Evolutionary conservation across 495 filamentous ascomycete species (phyloP).

Genomic region (Neurospora sp.): DNA sequence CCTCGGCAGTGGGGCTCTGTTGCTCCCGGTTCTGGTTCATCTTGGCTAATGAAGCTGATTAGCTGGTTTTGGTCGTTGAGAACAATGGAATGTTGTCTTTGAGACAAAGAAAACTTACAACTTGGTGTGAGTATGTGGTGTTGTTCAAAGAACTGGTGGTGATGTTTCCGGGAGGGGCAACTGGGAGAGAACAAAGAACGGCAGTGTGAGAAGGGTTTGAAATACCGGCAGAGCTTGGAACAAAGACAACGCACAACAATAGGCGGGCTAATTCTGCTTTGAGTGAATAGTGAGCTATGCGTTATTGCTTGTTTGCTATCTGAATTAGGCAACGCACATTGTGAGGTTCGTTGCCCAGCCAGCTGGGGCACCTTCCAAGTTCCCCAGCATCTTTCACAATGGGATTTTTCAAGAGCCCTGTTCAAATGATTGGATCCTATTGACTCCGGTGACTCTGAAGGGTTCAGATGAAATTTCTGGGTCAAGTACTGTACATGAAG

Average conservation of each 20-base stretch:
- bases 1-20: not conserved
- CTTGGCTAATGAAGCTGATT: not conserved
- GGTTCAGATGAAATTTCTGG: not conserved
- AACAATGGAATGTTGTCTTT: not conserved
- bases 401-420: not conserved
- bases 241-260: not conserved
- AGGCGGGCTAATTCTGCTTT: not conserved
- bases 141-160: not conserved
- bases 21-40: not conserved
- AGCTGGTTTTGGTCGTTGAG: not conserved
- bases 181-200: not conserved
- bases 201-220: not conserved
- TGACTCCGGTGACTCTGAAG: not conserved
- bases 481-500: not conserved
- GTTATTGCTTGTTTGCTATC: not conserved
- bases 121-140: not conserved
- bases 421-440: not conserved
- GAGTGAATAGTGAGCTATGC: not conserved
- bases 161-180: not conserved
- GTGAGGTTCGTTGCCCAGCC: not conserved
- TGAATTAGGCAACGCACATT: not conserved
- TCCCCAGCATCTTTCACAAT: not conserved
- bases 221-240: not conserved
- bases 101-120: not conserved
- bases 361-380: not conserved